Conservation (phyloP, 306 rosid genomes). For the Phaseolus lunatus region DNA sequence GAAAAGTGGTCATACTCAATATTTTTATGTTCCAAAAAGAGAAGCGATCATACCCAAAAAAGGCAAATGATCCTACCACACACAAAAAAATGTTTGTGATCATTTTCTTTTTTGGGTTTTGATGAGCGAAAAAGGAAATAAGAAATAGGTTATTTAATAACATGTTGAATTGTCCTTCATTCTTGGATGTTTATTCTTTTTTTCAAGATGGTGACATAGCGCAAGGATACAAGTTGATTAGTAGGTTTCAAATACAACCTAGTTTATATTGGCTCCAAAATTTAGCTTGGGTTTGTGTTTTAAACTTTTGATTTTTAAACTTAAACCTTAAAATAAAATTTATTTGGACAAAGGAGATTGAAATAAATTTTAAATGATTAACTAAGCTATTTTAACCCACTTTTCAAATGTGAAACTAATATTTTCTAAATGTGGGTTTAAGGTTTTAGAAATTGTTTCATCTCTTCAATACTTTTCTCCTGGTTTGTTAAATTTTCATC, state of each 20-base stretch:
- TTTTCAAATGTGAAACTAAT: too few species aligned
- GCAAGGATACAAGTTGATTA: neutral
- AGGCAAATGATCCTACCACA: conserved; percentile 10
- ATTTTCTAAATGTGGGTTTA: too few species aligned
- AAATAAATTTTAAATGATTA: too few species aligned
- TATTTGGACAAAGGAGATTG: neutral
- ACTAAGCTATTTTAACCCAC: too few species aligned
- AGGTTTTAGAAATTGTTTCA: too few species aligned
- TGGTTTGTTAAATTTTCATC: too few species aligned
- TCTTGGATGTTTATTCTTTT: neutral
- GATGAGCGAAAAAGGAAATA: neutral
- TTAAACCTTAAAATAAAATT: too few species aligned
- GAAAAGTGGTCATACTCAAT: neutral
- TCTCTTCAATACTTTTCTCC: too few species aligned
- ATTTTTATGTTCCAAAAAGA: conserved; percentile 29
- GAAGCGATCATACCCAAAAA: conserved; percentile 21
- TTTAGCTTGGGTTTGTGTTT: neutral
- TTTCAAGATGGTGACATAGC: neutral
- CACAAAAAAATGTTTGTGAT: neutral
- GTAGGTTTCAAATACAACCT: neutral
- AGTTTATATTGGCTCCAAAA: neutral
- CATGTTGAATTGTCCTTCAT: neutral
- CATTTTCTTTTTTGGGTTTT: neutral
- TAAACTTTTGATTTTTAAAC: too few species aligned
- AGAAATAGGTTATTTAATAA: neutral